Percentiles rank a stretch among this genome's conserved stretches.
phyloP scores from a whole-genome alignment of 306 rosid species.

The Hylodesmum podocarpum region DNA sequence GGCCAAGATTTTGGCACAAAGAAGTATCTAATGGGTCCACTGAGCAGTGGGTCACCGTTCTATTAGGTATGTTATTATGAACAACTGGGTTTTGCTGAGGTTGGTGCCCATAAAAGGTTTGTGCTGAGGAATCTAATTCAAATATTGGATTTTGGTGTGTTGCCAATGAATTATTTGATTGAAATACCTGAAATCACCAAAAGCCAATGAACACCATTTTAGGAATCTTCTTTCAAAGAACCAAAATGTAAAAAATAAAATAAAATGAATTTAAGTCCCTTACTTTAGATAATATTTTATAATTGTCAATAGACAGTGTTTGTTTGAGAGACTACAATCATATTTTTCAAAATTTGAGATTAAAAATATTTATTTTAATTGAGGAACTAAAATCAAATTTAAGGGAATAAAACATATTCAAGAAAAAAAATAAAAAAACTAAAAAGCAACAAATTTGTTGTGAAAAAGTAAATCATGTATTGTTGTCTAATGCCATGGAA shows the following conservation, averaged over 20 bases:
- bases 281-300: no score
- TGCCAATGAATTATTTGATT: conserved; percentile 57
- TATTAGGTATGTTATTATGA: conserved; percentile 52
- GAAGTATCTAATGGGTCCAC: conserved; percentile 68
- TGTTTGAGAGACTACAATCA: no score
- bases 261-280: no score
- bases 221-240: conserved; percentile 28
- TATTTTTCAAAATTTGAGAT: no score
- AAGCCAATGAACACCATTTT: conserved; percentile 15
- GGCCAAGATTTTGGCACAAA: conserved; percentile 54
- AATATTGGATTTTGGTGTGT: conserved; percentile 49
- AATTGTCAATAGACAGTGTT: no score
- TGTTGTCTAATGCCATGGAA: conserved; percentile 19
- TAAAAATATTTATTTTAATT: no score
- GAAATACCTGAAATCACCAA: conserved; percentile 57
- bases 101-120: conserved; percentile 64
- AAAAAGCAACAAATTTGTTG: conserved; percentile 3
- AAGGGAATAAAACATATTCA: no score
- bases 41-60: conserved; percentile 43
- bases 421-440: not conserved
- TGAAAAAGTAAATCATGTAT: not conserved
- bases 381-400: no score
- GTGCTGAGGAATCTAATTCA: conserved; percentile 74
- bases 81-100: conserved; percentile 51
- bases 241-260: no score